phyloP scores from a whole-genome alignment of 2,329 filamentous ascomycete species.

The Trichoderma koningiopsis region DNA sequence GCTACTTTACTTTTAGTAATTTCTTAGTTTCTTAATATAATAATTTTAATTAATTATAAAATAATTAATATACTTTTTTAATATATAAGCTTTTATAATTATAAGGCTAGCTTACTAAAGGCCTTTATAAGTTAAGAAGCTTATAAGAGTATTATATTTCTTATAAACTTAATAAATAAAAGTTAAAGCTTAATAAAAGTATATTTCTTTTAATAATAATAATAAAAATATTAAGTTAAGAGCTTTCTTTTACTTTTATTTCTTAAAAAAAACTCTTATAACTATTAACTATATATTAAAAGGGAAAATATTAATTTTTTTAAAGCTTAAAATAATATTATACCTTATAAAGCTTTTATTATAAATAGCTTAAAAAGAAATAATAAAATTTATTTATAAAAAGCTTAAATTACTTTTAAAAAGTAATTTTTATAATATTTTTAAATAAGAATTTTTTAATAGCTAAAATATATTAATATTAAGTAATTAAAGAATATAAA shows the following conservation, averaged over 20 bases:
- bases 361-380: not conserved
- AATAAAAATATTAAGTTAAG: not conserved
- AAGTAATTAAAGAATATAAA: not conserved
- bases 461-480: conserved; percentile 1
- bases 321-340: not conserved
- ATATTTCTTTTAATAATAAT: not conserved
- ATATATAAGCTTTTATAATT: not conserved
- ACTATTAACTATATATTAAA: not conserved
- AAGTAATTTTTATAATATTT: not conserved
- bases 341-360: not conserved
- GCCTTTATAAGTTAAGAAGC: not conserved
- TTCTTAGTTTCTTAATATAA: not conserved
- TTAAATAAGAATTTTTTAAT: not conserved
- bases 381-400: not conserved
- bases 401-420: not conserved
- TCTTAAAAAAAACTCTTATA: not conserved
- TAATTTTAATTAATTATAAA: not conserved
- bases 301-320: not conserved
- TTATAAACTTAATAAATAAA: not conserved
- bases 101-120: not conserved
- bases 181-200: not conserved
- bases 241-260: not conserved
- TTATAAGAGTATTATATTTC: not conserved
- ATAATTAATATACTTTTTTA: not conserved
- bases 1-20: not conserved